Evolutionary conservation across 768 basidiomycete genomes (phyloP).

Genomic region (Tricholoma terreum): DNA sequence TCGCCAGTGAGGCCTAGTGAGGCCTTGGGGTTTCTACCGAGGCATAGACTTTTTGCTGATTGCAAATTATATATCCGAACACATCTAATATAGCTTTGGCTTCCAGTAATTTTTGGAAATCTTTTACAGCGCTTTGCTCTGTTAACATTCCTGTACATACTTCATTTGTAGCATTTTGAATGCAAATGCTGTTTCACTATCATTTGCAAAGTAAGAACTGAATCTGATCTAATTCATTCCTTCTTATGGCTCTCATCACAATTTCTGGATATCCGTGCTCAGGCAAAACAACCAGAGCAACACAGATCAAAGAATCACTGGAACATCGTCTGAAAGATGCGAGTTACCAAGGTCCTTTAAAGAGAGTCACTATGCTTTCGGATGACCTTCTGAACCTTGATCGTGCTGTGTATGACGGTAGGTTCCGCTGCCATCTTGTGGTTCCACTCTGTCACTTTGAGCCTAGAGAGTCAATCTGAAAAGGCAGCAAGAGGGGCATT

Average conservation of each 20-base stretch:
- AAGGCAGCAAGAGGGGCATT: slow-evolving; percentile 85
- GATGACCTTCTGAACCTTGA: slow-evolving; percentile 69
- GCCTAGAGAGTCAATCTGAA: slow-evolving; percentile 71
- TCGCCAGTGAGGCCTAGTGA: too few species aligned
- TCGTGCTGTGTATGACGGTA: slow-evolving; percentile 74
- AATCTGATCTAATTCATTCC: background rate
- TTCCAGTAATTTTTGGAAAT: too few species aligned
- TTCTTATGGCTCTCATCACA: slow-evolving; percentile 87
- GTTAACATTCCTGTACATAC: too few species aligned
- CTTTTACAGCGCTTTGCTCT: too few species aligned
- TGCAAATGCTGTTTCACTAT: too few species aligned
- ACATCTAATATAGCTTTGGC: too few species aligned
- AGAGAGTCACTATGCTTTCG: slow-evolving; percentile 53
- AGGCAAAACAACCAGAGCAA: slow-evolving; percentile 78
- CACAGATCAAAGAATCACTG: slow-evolving; percentile 59
- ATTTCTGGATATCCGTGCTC: slow-evolving; percentile 84
- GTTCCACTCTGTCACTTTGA: background rate
- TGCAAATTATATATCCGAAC: too few species aligned
- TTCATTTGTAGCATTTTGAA: too few species aligned
- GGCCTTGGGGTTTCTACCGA: too few species aligned
- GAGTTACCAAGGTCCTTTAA: slow-evolving; percentile 50
- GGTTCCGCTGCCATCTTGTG: slow-evolving; percentile 15
- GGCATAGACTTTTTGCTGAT: too few species aligned
- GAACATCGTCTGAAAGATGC: slow-evolving; percentile 46
- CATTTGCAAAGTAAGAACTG: too few species aligned